These are phyloP conservation scores for Aspergillus niger DNA, from an alignment of 2,329 filamentous ascomycete species.

Conservation along the genomic window DNA sequence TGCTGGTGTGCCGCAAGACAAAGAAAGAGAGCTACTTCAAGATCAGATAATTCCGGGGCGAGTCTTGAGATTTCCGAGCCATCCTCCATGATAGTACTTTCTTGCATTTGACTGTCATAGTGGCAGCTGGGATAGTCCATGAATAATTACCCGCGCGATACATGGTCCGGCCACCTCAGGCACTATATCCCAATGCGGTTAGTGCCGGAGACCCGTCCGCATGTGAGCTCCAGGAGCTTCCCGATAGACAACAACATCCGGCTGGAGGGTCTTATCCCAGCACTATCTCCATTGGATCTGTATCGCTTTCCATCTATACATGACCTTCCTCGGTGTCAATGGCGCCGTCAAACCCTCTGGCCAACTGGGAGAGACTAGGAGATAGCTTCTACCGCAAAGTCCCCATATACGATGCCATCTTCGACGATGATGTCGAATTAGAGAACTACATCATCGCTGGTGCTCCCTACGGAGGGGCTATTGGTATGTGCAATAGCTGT, in stretches of 20 bases:
- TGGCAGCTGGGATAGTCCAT: background rate
- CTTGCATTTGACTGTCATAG: constrained; percentile 1
- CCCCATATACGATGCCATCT: constrained; percentile 88
- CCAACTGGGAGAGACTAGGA: constrained; percentile 92
- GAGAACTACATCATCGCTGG: constrained; percentile 92
- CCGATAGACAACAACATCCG: constrained; percentile 12
- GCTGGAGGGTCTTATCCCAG: background rate
- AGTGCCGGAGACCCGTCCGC: constrained; percentile 11
- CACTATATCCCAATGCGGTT: constrained; percentile 14
- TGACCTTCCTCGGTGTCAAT: constrained; percentile 30
- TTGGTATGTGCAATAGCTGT: constrained; percentile 63
- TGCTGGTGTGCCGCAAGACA: constrained; percentile 81
- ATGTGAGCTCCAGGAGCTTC: constrained; percentile 19
- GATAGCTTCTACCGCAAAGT: constrained; percentile 95
- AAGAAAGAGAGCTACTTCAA: constrained; percentile 83
- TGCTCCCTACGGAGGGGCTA: constrained; percentile 88
- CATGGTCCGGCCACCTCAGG: background rate
- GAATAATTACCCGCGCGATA: background rate
- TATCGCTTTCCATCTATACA: background rate
- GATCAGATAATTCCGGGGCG: constrained; percentile 77
- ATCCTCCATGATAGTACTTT: constrained; percentile 19
- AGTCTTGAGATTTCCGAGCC: constrained; percentile 59
- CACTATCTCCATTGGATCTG: constrained; percentile 8
- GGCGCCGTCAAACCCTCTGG: constrained; percentile 65
- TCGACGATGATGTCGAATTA: constrained; percentile 89